Conservation (phyloP, 352 stramenopile genomes). For the Globisporangium abappressorium region DNA sequence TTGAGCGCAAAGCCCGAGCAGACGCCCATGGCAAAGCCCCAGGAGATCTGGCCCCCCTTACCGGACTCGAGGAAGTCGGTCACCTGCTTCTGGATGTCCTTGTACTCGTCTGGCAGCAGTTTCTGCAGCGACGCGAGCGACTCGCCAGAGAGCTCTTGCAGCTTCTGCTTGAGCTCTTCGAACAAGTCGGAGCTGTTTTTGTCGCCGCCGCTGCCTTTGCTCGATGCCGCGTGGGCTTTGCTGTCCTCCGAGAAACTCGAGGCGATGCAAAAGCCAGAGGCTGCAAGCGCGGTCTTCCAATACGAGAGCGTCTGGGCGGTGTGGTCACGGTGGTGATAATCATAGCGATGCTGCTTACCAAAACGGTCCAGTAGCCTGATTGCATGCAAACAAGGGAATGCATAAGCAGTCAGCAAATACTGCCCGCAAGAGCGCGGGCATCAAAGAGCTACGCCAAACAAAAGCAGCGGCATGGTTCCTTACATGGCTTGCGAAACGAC, state of each 20-base stretch:
- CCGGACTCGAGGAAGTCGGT: conserved; percentile 64
- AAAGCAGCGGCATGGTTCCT: background rate
- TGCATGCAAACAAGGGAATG: background rate
- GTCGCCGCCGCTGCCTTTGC: conserved; percentile 9
- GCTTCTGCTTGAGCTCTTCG: conserved; percentile 60
- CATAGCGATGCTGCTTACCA: conserved; percentile 25
- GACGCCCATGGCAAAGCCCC: conserved; percentile 89
- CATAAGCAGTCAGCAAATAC: background rate
- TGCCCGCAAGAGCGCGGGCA: background rate
- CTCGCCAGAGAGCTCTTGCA: conserved; percentile 38
- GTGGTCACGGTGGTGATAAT: conserved; percentile 19
- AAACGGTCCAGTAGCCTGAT: conserved; percentile 26
- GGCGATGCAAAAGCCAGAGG: conserved; percentile 24
- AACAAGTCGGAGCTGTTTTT: conserved; percentile 36
- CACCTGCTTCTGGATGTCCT: conserved; percentile 48
- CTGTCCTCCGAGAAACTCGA: conserved; percentile 19
- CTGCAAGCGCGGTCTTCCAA: conserved; percentile 31
- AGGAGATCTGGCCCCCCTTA: conserved; percentile 79
- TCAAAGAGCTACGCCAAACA: background rate
- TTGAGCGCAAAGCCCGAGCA: conserved; percentile 90
- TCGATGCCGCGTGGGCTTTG: conserved; percentile 22
- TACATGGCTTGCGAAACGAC: conserved; percentile 18
- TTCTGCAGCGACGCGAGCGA: conserved; percentile 36
- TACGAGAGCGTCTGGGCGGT: conserved; percentile 23
- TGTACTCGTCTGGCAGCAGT: conserved; percentile 36